phyloP scores from a whole-genome alignment of 768 basidiomycete species.

The Podaxis mareebaensis region DNA sequence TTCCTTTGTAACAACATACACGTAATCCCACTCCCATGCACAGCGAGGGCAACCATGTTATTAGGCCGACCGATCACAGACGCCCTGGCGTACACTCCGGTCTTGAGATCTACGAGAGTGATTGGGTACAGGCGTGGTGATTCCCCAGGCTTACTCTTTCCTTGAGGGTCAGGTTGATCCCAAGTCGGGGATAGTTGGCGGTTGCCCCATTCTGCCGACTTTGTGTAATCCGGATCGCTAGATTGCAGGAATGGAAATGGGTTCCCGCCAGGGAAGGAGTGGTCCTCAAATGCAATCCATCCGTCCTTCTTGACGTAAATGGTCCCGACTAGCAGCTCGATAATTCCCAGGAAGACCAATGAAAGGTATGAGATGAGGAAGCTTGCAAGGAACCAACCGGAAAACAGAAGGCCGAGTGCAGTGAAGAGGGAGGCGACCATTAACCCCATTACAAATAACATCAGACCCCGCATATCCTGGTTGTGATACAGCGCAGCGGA shows the following conservation, averaged over 20 bases:
- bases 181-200: conserved; percentile 15
- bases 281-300: conserved; percentile 16
- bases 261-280: conserved; percentile 2
- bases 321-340: conserved; percentile 9
- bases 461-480: not conserved
- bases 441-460: not conserved
- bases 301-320: conserved; percentile 14
- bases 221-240: conserved; percentile 15
- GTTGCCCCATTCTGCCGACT: conserved; percentile 15
- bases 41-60: conserved; percentile 17
- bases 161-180: not conserved
- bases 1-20: conserved; percentile 24
- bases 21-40: conserved; percentile 23
- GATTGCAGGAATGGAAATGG: conserved; percentile 4
- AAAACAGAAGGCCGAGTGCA: not conserved
- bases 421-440: not conserved
- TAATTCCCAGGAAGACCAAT: not conserved
- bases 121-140: not conserved
- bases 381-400: not conserved
- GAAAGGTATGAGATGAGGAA: not conserved
- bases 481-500: conserved; percentile 4
- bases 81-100: conserved; percentile 6
- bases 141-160: not conserved
- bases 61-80: conserved; percentile 13
- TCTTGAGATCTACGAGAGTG: conserved; percentile 12